Conservation (phyloP, 345 rosid genomes). For the Cochlearia excelsa region DNA sequence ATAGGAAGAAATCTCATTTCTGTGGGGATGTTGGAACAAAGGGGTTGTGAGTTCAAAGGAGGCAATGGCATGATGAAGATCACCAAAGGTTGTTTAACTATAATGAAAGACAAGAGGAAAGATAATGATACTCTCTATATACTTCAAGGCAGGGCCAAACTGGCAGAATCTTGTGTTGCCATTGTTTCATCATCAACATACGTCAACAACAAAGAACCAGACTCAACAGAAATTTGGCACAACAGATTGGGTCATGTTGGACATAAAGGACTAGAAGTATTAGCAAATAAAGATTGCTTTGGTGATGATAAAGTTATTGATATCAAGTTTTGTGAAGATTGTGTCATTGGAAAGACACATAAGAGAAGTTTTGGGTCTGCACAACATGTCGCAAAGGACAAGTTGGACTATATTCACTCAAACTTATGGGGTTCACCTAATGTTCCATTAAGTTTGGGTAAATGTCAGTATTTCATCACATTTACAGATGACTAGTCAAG, state of each 20-base stretch:
- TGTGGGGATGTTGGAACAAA: neutral
- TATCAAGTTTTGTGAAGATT: neutral
- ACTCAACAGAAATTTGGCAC: neutral
- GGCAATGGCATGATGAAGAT: no score
- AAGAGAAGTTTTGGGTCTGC: neutral
- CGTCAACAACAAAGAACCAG: no score
- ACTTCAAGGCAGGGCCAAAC: neutral
- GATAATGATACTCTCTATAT: neutral
- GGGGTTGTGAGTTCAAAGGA: neutral
- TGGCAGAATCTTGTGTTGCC: neutral
- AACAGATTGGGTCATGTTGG: neutral
- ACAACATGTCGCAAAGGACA: neutral
- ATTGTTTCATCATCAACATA: no score
- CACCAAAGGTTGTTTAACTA: neutral
- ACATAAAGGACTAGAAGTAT: neutral
- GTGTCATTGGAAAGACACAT: neutral
- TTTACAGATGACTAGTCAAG: no score
- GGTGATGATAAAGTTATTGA: neutral
- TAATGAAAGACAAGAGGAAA: neutral
- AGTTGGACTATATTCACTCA: neutral
- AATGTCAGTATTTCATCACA: neutral
- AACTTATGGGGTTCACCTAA: neutral
- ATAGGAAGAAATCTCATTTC: neutral
- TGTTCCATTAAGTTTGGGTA: neutral
- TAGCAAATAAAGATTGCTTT: neutral